These are phyloP conservation scores for Microcyclospora pomicola DNA, from an alignment of 2,329 filamentous ascomycete genomes.

Conservation along the genomic window DNA sequence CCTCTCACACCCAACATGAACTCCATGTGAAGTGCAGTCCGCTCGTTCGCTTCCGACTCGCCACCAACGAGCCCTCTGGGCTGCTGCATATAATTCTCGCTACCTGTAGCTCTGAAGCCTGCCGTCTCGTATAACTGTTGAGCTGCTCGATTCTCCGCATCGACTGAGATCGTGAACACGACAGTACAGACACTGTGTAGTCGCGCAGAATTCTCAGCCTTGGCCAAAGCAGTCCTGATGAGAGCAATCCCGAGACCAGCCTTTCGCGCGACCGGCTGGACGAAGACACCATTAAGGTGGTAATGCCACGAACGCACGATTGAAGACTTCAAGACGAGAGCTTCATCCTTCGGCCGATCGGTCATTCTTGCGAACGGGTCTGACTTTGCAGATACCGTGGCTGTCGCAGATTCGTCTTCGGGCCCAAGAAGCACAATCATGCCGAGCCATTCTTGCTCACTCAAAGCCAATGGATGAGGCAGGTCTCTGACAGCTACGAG, in stretches of 20 bases:
- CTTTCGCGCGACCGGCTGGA: slow-evolving; percentile 13
- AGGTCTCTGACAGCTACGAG: slow-evolving; percentile 10
- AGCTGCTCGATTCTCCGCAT: slow-evolving; percentile 16
- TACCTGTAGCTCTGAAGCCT: slow-evolving; percentile 14
- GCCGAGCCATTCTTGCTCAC: slow-evolving; percentile 12
- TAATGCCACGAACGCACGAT: slow-evolving; percentile 4
- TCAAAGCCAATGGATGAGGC: neutral
- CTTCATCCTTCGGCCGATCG: neutral
- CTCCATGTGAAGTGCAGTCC: slow-evolving; percentile 13
- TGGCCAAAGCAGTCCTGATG: slow-evolving; percentile 14
- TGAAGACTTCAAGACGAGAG: neutral
- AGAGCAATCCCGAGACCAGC: slow-evolving; percentile 18
- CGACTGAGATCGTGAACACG: slow-evolving; percentile 11
- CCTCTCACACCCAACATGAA: slow-evolving; percentile 1
- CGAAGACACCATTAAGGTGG: slow-evolving; percentile 20
- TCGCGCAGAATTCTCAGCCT: slow-evolving; percentile 5
- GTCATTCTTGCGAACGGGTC: slow-evolving; percentile 8
- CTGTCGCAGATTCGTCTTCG: slow-evolving; percentile 1
- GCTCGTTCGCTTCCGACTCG: slow-evolving; percentile 4
- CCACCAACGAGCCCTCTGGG: slow-evolving; percentile 4
- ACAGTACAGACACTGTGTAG: neutral
- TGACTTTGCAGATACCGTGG: slow-evolving; percentile 5
- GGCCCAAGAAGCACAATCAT: slow-evolving; percentile 18
- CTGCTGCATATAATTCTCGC: slow-evolving; percentile 13
- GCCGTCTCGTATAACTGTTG: slow-evolving; percentile 14